Evolutionary conservation across 192 early-diverging fungal species (phyloP), one percentile per base, ranked within the genome.

Genomic region (Backusella parvicylindrica): DNA sequence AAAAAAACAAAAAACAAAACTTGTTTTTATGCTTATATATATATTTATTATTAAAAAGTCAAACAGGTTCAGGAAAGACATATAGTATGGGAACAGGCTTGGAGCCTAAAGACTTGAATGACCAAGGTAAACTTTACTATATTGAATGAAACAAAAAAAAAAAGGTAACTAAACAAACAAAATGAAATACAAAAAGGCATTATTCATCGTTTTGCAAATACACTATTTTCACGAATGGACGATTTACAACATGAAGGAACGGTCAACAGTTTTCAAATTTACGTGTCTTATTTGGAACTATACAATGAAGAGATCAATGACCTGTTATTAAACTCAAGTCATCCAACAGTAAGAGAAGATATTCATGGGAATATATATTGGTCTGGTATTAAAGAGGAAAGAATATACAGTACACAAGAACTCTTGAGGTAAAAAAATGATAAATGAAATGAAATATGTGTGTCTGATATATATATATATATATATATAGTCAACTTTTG

Each of bases 221-320:
- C 81, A 74, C 81, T 95, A 41, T 95, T 92, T 64, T 35, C 67
- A n/a, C n/a, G 23, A 4, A 43, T 89, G 53, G 47, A 80, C 38
- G 71, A 53, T 8, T 56, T 56, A 4, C 21, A 56, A 13, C 21
- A 12, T 23, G 21, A 56, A 12, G 50, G 23, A 26, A 23, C 11
- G 23, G 71, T 79, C 30, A 83, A 81, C 72, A 70, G 82, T 43
- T 86, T 70, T 37, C 82, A 89, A 65, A 79, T 87, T 21, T 81
- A 38, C 26, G 94, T 97, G 8, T 95, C 95, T 13, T 99, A 97
- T 79, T 68, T 99, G 50, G 97, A 99, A 80, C 82, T 98, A n/a
- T 95, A 99, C 84, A 98, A 99, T 83, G 97, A 99, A 73, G 97
- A 99, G 67, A 84, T 98, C 40, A 90, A 95, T 23, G 97, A 99